A percentile compares a stretch with the other conserved stretches of the same genome.
Conservation (phyloP, 1,284 basidiomycete species). For the Schizophyllum amplum region DNA sequence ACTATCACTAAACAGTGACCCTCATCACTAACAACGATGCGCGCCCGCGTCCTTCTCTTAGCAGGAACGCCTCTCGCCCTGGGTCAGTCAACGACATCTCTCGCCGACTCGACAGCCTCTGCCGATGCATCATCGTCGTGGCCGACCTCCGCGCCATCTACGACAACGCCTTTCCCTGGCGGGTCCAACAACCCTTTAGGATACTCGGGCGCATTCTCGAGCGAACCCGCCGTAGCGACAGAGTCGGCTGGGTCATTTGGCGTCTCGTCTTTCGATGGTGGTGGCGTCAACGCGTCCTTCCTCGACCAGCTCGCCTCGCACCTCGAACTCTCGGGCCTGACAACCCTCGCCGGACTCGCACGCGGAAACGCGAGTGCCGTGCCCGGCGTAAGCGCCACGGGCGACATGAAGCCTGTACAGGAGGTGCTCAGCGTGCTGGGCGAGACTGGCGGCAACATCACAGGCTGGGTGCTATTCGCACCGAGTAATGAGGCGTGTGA, state of each 20-base stretch:
- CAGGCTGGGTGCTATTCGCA: conserved; percentile 34
- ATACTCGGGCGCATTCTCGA: neutral
- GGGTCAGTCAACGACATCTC: conserved; percentile 3
- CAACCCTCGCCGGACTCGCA: neutral
- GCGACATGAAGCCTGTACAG: conserved; percentile 10
- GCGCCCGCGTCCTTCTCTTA: neutral
- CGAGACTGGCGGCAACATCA: conserved; percentile 13
- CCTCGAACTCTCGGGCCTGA: neutral
- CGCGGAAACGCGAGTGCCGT: neutral
- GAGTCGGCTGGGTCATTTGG: too few relatives aligned
- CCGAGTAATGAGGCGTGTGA: conserved; percentile 41
- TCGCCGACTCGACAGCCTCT: neutral
- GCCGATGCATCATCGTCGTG: neutral
- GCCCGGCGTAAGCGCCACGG: neutral
- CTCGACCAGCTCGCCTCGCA: neutral
- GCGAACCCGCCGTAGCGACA: neutral
- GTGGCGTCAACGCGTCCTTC: neutral
- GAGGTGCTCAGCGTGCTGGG: conserved; percentile 31
- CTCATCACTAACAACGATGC: neutral
- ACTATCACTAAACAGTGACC: too few relatives aligned
- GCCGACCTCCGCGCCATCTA: neutral
- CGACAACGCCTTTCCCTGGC: neutral
- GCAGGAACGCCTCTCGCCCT: neutral
- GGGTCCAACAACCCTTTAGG: neutral
- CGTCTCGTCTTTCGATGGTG: neutral